Conservation (phyloP, 768 basidiomycete species). For the Suillus luteus region DNA sequence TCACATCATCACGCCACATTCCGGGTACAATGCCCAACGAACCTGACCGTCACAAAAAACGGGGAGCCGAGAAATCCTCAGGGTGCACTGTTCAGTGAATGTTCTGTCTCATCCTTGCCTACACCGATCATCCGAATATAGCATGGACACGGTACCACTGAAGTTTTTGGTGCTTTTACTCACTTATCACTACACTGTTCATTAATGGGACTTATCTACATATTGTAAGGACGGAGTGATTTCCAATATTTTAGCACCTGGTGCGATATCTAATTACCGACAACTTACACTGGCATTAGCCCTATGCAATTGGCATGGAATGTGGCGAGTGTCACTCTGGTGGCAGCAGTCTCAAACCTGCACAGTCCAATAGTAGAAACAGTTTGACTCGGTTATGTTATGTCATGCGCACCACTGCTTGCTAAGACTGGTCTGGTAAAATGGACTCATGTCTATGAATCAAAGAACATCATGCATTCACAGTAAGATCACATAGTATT, state of each 20-base stretch:
- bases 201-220: not conserved
- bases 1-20: slow-evolving; percentile 14
- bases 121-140: not conserved
- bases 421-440: too few species aligned
- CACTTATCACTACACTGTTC: not conserved
- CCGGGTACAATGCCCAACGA: slow-evolving; percentile 17
- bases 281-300: too few species aligned
- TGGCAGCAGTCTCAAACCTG: too few species aligned
- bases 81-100: slow-evolving; percentile 31
- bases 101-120: not conserved
- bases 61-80: slow-evolving; percentile 27
- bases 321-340: not conserved
- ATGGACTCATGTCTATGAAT: too few species aligned
- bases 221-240: too few species aligned
- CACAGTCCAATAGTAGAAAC: too few species aligned
- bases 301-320: not conserved
- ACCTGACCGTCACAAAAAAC: slow-evolving; percentile 30
- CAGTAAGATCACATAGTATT: too few species aligned
- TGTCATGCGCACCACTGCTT: too few species aligned
- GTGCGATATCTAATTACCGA: not conserved
- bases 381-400: too few species aligned
- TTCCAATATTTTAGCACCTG: not conserved
- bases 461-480: too few species aligned
- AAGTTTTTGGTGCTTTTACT: not conserved
- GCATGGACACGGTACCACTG: not conserved